Evolutionary conservation across 139 green algal genomes (phyloP).

Genomic region (Yamagishiella unicocca): DNA sequence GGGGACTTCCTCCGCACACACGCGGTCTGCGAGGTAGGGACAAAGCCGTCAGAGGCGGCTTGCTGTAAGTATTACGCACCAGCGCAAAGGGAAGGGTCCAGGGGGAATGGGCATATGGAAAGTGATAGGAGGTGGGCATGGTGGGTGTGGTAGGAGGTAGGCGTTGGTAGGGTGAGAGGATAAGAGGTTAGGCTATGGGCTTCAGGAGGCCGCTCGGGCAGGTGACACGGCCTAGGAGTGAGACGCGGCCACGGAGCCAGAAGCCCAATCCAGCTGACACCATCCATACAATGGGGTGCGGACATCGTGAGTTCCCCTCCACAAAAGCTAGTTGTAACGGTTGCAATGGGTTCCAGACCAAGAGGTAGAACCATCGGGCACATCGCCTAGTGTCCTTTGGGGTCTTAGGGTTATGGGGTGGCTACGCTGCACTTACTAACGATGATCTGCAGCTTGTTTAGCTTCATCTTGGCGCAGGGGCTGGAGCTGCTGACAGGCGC

Average conservation of each 20-base stretch:
- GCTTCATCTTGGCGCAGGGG: not conserved
- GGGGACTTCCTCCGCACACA: not conserved
- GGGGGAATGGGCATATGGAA: not conserved
- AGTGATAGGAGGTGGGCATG: not conserved
- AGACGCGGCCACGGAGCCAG: not conserved
- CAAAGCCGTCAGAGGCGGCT: too few species aligned
- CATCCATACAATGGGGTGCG: not conserved
- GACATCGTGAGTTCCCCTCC: not conserved
- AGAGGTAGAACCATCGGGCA: not conserved
- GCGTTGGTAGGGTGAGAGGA: not conserved
- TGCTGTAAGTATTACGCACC: too few species aligned
- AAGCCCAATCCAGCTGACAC: not conserved
- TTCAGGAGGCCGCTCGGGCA: too few species aligned
- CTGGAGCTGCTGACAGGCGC: not conserved
- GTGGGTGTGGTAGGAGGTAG: not conserved
- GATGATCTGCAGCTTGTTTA: not conserved
- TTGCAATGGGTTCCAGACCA: not conserved
- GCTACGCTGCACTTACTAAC: constrained; percentile 4
- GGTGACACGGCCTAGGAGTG: too few species aligned
- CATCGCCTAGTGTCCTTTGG: not conserved
- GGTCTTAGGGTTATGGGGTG: too few species aligned
- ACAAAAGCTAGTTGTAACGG: not conserved
- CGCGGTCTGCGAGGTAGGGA: not conserved
- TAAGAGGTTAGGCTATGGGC: not conserved
- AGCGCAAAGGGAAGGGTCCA: not conserved